Conservation (phyloP, 495 filamentous ascomycete species). For the Aspergillus campestris region DNA sequence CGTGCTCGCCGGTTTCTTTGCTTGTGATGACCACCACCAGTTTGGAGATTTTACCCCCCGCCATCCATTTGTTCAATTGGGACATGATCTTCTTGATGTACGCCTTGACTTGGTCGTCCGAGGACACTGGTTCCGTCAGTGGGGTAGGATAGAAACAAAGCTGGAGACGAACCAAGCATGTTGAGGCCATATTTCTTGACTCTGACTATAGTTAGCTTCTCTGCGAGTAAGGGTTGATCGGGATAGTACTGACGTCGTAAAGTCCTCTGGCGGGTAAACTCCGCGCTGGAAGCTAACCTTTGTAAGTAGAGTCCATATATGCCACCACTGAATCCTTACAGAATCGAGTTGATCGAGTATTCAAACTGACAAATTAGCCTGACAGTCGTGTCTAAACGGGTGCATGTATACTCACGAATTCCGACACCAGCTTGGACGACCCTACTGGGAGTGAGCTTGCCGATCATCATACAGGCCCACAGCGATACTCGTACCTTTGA, state of each 20-base stretch:
- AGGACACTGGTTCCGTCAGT: conserved; percentile 50
- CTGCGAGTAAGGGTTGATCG: not conserved
- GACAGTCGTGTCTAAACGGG: not conserved
- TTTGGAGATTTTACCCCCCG: conserved; percentile 90
- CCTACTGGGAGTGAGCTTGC: conserved; percentile 34
- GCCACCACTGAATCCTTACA: conserved; percentile 37
- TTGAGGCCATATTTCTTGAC: conserved; percentile 99
- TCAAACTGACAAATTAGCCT: conserved; percentile 60
- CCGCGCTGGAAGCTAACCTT: conserved; percentile 74
- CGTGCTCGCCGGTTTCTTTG: conserved; percentile 92
- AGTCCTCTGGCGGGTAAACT: conserved; percentile 97
- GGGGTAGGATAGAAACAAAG: not conserved
- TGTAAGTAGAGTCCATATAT: conserved; percentile 3
- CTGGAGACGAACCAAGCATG: conserved; percentile 63
- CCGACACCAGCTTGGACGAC: conserved; percentile 81
- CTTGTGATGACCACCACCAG: conserved; percentile 91
- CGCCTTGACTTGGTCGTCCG: conserved; percentile 95
- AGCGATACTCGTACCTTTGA: conserved; percentile 56
- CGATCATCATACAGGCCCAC: not conserved
- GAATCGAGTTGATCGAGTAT: conserved; percentile 92
- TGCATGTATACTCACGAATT: conserved; percentile 64
- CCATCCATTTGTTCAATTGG: conserved; percentile 93
- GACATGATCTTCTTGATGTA: conserved; percentile 99
- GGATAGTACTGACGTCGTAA: conserved; percentile 61
- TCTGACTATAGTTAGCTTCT: conserved; percentile 23